A percentile compares a stretch with the other conserved stretches of the same genome.
These are phyloP conservation scores for Calonectria multiphialidica DNA, from an alignment of 2,329 filamentous ascomycete genomes.

Conservation along the genomic window DNA sequence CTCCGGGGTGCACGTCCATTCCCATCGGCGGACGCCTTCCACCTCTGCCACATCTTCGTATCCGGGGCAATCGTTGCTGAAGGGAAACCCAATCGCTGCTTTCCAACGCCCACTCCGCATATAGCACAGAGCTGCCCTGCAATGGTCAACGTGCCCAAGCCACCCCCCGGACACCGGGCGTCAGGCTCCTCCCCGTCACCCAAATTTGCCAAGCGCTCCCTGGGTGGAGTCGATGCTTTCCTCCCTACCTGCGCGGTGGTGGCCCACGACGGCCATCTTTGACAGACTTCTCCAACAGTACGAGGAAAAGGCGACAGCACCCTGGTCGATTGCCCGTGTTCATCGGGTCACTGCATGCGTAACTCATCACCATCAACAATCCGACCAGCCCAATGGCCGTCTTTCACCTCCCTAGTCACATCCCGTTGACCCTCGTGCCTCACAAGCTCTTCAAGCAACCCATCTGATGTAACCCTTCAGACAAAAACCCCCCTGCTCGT, in stretches of 20 bases:
- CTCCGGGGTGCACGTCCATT: not conserved
- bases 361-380: conserved; percentile 8
- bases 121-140: not conserved
- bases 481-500: conserved; percentile 20
- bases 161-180: conserved; percentile 17
- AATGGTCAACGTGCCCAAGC: not conserved
- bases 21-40: not conserved
- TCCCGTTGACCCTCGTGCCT: conserved; percentile 7
- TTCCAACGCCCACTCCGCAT: not conserved
- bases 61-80: conserved; percentile 19
- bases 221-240: conserved; percentile 17
- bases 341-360: conserved; percentile 13
- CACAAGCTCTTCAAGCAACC: conserved; percentile 2
- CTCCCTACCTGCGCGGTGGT: conserved; percentile 7
- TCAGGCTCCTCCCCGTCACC: conserved; percentile 26
- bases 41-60: conserved; percentile 3
- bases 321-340: not conserved
- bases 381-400: not conserved
- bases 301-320: not conserved
- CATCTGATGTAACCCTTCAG: conserved; percentile 25
- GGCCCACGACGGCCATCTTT: not conserved
- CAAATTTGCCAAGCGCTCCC: conserved; percentile 28
- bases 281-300: not conserved
- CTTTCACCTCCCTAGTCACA: conserved; percentile 2
- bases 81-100: conserved; percentile 1